These are phyloP conservation scores for Acanthamoeba triangularis DNA, from an alignment of 208 protist species.

Conservation along the genomic window DNA sequence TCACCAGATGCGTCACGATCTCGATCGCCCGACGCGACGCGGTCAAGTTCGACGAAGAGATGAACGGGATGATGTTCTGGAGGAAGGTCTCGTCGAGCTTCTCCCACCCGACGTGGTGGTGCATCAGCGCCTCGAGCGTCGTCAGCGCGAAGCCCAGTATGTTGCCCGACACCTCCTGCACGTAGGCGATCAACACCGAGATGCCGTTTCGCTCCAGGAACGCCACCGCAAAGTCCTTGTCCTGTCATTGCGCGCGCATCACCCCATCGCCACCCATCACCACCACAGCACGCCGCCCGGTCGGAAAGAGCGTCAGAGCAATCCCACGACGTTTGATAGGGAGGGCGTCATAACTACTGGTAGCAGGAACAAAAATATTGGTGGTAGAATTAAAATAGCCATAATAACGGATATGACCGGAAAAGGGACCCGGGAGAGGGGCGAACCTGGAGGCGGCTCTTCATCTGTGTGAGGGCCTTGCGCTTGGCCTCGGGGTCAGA, in stretches of 20 bases:
- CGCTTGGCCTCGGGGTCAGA: conserved; percentile 52
- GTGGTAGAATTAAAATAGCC: too few relatives aligned
- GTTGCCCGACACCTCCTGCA: conserved; percentile 54
- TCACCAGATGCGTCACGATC: conserved; percentile 52
- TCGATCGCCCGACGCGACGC: conserved; percentile 56
- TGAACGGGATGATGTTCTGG: conserved; percentile 47
- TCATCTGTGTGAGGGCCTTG: conserved; percentile 72
- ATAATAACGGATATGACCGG: neutral
- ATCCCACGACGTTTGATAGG: neutral
- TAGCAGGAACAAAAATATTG: neutral
- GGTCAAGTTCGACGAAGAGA: conserved; percentile 57
- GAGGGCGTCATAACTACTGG: neutral
- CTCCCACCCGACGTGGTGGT: conserved; percentile 34
- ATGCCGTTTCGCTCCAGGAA: conserved; percentile 50
- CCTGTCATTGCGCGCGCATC: neutral
- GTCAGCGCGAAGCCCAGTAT: conserved; percentile 67
- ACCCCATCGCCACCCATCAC: neutral
- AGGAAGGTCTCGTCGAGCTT: conserved; percentile 70
- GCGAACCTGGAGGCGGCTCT: conserved; percentile 28
- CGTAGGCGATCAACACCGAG: neutral
- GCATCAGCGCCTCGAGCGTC: conserved; percentile 54
- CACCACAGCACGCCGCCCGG: neutral
- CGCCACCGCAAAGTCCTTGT: conserved; percentile 31
- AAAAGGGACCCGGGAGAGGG: neutral
- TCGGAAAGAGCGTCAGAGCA: neutral